Conservation (phyloP, 805 yeast genomes). For the Metschnikowia peoriensis region DNA sequence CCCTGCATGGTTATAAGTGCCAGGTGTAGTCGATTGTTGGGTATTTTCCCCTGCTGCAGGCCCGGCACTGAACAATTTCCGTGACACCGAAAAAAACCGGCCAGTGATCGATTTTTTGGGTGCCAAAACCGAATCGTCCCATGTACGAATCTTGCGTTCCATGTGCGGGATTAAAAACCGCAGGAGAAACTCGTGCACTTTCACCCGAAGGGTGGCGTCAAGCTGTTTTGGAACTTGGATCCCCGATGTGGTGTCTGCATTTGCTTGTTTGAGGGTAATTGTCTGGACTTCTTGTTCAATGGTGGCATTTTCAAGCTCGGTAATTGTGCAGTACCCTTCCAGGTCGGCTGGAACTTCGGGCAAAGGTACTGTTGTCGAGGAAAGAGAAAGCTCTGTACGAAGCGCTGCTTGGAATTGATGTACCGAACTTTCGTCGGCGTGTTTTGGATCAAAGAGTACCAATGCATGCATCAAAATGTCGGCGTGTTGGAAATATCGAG, state of each 20-base stretch:
- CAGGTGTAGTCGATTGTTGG: conserved; percentile 18
- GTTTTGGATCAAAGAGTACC: conserved; percentile 27
- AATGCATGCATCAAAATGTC: conserved; percentile 51
- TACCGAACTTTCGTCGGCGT: conserved; percentile 33
- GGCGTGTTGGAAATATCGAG: conserved; percentile 64
- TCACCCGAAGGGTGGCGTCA: conserved; percentile 38
- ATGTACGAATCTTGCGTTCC: conserved; percentile 73
- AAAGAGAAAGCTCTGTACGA: conserved; percentile 24
- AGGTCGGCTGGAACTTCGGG: conserved; percentile 40
- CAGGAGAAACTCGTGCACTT: conserved; percentile 47
- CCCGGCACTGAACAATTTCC: conserved; percentile 46
- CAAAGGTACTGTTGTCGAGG: conserved; percentile 25
- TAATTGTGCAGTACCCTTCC: conserved; percentile 4
- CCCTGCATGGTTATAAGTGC: conserved; percentile 46
- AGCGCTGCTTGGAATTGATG: conserved; percentile 27
- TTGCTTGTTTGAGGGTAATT: conserved; percentile 26
- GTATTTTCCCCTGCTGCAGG: conserved; percentile 14
- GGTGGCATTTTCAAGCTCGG: conserved; percentile 34
- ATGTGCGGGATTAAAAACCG: conserved; percentile 72
- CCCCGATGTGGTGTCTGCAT: conserved; percentile 11
- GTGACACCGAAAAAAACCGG: conserved; percentile 65
- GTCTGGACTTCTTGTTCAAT: conserved; percentile 51
- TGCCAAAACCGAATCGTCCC: conserved; percentile 81
- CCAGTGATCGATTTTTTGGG: conserved; percentile 78
- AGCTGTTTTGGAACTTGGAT: conserved; percentile 33